Evolutionary conservation across 2,329 filamentous ascomycete genomes (phyloP).

Genomic region (Phaeosphaeriaceae sp.): DNA sequence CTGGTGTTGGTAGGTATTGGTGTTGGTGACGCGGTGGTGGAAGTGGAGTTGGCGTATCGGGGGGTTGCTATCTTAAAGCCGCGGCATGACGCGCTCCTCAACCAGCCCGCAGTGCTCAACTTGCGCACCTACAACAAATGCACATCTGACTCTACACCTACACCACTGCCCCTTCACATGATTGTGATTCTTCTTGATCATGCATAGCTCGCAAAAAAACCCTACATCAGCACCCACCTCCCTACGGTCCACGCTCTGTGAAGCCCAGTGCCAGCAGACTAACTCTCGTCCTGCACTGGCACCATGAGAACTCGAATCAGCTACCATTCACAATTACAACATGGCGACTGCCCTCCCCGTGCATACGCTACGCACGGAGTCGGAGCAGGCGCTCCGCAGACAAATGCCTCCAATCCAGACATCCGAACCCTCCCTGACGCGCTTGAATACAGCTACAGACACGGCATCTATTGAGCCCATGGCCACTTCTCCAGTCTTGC

Average conservation of each 20-base stretch:
- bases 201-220: conserved; percentile 21
- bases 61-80: not conserved
- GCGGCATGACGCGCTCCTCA: conserved; percentile 23
- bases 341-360: conserved; percentile 32
- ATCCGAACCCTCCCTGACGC: conserved; percentile 17
- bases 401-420: conserved; percentile 36
- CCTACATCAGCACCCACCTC: conserved; percentile 5
- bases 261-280: conserved; percentile 22
- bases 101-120: not conserved
- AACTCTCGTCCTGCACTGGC: conserved; percentile 23
- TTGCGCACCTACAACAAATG: not conserved
- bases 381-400: conserved; percentile 37
- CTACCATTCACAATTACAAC: not conserved
- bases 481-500: conserved; percentile 27
- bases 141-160: not conserved
- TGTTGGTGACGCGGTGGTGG: conserved; percentile 3
- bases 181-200: conserved; percentile 7
- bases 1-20: not conserved
- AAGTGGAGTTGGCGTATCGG: not conserved
- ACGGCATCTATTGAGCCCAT: conserved; percentile 17
- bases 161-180: conserved; percentile 7
- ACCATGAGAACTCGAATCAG: conserved; percentile 20
- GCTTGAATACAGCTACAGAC: conserved; percentile 21
- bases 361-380: conserved; percentile 20
- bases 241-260: conserved; percentile 6